A percentile compares a stretch with the other conserved stretches of the same genome.
Conservation (phyloP, 257 asterid species). For the Jacaranda copaia region DNA sequence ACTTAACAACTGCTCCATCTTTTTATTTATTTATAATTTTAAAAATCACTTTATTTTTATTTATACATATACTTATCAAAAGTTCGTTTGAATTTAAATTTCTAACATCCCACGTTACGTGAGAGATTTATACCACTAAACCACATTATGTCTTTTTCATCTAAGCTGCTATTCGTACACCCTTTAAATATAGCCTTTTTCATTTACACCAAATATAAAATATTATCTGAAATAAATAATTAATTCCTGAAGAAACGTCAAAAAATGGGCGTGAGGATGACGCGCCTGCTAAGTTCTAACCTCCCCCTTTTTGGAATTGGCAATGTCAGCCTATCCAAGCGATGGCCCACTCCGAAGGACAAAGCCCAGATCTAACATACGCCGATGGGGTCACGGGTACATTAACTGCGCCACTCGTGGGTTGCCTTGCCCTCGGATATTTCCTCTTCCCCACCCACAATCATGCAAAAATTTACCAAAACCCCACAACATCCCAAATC, state of each 20-base stretch:
- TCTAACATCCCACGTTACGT: too few species aligned
- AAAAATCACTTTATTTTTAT: neutral
- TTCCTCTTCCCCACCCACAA: slow-evolving; percentile 50
- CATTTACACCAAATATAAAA: neutral
- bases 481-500: slow-evolving; percentile 48
- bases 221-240: neutral
- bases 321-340: slow-evolving; percentile 56
- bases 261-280: slow-evolving; percentile 39
- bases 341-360: slow-evolving; percentile 60
- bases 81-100: too few species aligned
- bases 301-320: slow-evolving; percentile 59
- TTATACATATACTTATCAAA: too few species aligned
- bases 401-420: slow-evolving; percentile 86
- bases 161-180: too few species aligned
- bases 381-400: slow-evolving; percentile 82
- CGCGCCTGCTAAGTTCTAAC: slow-evolving; percentile 47
- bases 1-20: neutral
- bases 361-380: slow-evolving; percentile 72
- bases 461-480: slow-evolving; percentile 44
- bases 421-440: slow-evolving; percentile 42
- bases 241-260: slow-evolving; percentile 27
- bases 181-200: too few species aligned
- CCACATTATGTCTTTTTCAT: too few species aligned
- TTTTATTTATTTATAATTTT: neutral
- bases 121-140: too few species aligned